Base-by-base conservation (phyloP, 306 rosid genomes). In the Cucurbita argyrosperma region DNA sequence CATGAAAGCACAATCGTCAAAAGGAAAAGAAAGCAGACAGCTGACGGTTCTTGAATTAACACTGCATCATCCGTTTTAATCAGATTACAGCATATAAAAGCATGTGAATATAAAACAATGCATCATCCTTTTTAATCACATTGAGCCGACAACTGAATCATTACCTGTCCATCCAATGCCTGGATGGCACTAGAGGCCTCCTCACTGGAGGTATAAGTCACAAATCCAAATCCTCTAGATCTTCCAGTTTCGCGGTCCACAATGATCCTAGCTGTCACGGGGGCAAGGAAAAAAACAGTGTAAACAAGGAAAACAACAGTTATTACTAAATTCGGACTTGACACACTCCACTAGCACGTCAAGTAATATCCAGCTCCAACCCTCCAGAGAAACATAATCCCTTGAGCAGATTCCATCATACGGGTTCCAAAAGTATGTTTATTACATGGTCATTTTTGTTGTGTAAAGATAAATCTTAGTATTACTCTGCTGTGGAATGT, bases 81-180 rank as follows among this genome's bases (percentile, higher is more conserved):
- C 35, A 30, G 3, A 30, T 30, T 30, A 30, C 4, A 30, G 4
- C 35, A 26, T 70, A 30, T 15, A 46, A 50, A 35, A 30, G 35
- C 35, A 26, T 70, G 8, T 15, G 47, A 50, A 35, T 35, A 47
- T 15, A 50, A 70, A 42, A 26, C 5, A 8, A 35, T 3, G 74
- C 5, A 4, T 50, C 10, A 50, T 49, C 46, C 46, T 51, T 70
- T 70, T 50, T 9, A 70, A 51, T 56, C 70, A 54, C 46, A 46
- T 74, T 23, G 13, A 37, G 43, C 30, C 51, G 21, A 9, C 62
- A 19, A 79, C n/a, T 43, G 45, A 53, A 57, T 63, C 59, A 55
- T 71, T 89, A 95, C 99, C 96, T 91, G 91, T 52, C 91, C 89
- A 74, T 91, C 96, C 84, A 91, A 85, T 69, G 96, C 96, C 82